phyloP scores from a whole-genome alignment of 805 yeast species.

The Hanseniaspora guilliermondii region DNA sequence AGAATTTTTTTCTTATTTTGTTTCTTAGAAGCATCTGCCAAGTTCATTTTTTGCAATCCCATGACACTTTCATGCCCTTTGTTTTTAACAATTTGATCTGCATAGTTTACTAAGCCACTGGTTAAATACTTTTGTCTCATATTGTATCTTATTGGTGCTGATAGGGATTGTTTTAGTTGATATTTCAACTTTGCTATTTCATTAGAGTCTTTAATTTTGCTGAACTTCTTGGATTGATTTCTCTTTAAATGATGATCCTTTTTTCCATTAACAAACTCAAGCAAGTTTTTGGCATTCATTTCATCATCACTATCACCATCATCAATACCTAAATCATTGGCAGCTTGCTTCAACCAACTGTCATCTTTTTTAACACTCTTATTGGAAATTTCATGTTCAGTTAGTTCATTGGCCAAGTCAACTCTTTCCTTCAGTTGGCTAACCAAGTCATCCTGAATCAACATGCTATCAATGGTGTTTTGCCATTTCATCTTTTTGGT shows the following conservation, averaged over 20 bases:
- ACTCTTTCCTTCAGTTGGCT: slow-evolving; percentile 60
- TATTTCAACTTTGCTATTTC: slow-evolving; percentile 37
- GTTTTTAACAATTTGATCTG: slow-evolving; percentile 60
- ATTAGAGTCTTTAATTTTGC: slow-evolving; percentile 40
- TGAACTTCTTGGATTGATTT: slow-evolving; percentile 45
- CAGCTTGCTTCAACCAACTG: slow-evolving; percentile 78
- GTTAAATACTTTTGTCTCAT: slow-evolving; percentile 63
- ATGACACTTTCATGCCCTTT: slow-evolving; percentile 53
- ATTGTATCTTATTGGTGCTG: slow-evolving; percentile 46
- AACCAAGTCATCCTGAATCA: slow-evolving; percentile 64
- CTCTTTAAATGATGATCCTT: slow-evolving; percentile 37
- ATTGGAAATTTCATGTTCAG: slow-evolving; percentile 54
- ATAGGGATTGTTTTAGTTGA: slow-evolving; percentile 43
- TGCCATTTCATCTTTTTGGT: slow-evolving; percentile 31
- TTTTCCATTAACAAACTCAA: slow-evolving; percentile 40
- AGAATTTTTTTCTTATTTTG: slow-evolving; percentile 13
- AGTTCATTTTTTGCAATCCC: slow-evolving; percentile 58
- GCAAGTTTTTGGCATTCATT: slow-evolving; percentile 2
- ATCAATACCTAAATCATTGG: slow-evolving; percentile 82
- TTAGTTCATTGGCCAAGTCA: slow-evolving; percentile 55
- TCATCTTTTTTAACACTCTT: slow-evolving; percentile 55
- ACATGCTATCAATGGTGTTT: slow-evolving; percentile 53
- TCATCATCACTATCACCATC: slow-evolving; percentile 47
- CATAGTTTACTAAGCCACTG: slow-evolving; percentile 65
- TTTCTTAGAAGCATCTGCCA: slow-evolving; percentile 46